Percentiles rank a stretch among this genome's conserved stretches.
Conservation (phyloP, 148 eudicot genomes). For the Vaccinium vitisidaea region DNA sequence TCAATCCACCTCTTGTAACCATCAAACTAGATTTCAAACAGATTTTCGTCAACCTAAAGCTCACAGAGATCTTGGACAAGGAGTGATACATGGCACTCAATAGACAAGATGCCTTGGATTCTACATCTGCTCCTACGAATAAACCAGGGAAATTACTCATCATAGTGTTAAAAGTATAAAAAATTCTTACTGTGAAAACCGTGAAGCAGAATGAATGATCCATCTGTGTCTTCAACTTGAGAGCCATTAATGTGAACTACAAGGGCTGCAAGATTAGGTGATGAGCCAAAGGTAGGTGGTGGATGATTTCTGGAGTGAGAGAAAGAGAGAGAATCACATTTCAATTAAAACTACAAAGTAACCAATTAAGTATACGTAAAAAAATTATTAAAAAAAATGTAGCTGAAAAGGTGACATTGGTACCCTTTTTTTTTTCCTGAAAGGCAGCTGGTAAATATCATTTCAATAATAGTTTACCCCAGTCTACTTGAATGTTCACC, state of each 20-base stretch:
- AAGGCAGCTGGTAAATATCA: neutral
- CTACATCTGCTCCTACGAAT: neutral
- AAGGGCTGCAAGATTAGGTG: constrained; percentile 38
- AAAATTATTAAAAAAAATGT: neutral
- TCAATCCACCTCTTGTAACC: neutral
- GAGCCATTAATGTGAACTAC: constrained; percentile 21
- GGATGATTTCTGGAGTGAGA: constrained; percentile 36
- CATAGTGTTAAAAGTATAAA: neutral
- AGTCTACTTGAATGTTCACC: constrained; percentile 24
- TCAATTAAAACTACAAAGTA: constrained; percentile 9
- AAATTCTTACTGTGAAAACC: neutral
- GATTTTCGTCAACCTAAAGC: neutral
- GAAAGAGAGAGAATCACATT: constrained; percentile 10
- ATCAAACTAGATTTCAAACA: neutral
- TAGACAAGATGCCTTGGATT: neutral
- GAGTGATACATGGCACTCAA: neutral
- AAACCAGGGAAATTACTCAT: neutral
- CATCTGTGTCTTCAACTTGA: constrained; percentile 45
- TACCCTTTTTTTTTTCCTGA: no score
- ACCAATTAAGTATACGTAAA: neutral
- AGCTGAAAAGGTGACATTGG: neutral
- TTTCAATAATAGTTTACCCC: constrained; percentile 30
- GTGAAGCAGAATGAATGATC: constrained; percentile 21
- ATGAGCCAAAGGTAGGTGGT: constrained; percentile 53
- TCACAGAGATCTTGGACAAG: neutral